Base-by-base conservation (phyloP, 2,329 filamentous ascomycete species). In the Phoma sp. region DNA sequence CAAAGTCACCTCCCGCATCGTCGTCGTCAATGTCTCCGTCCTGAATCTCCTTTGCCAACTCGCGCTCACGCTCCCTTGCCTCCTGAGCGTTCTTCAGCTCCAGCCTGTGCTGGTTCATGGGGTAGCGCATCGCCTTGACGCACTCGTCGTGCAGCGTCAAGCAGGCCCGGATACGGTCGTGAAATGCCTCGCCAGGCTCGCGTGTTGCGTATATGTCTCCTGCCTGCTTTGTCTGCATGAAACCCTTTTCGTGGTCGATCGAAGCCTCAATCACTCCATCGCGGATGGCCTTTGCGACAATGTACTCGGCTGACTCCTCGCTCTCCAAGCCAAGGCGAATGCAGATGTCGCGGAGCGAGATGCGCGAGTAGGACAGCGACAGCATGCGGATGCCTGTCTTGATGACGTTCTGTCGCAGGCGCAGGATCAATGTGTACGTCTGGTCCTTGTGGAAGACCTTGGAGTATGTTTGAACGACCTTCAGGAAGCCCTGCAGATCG, bases 361-460 rank as follows among this genome's bases (percentile, higher is more conserved):
- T 99, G 59, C 93, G 91, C 56, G 93, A 96, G 81, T 99, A 99
- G 17, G 93, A 96, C 61, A 99, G 83, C 33, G 93, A 98, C 86
- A 99, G 96, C 92, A 98, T 97, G 66, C 95, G 92, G 61, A 99
- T 96, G 63, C 95, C 95, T 3, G 95, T 99, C 83, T 96, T 96
- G 86, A 99, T 98, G 72, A 99, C 95, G 73, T 99, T 99, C 78
- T 99, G 95, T 66, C 95, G 88, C 58, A 99, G 84, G 59, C 95
- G 93, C 60, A 98, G 84, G 67, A 98, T 96, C 53, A 99, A 83
- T 10, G 93, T 96, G 81, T 98, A 98, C 17, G 93, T 98, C 52
- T 91, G 91, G 74, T 99, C 95, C 63, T 90, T 89, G 70, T 92
- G 89, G 87, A 98, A 99, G 10, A 88, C 88, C 37, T 90, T 86